Conservation (phyloP, 352 stramenopile genomes). For the Aphanomyces astaci region DNA sequence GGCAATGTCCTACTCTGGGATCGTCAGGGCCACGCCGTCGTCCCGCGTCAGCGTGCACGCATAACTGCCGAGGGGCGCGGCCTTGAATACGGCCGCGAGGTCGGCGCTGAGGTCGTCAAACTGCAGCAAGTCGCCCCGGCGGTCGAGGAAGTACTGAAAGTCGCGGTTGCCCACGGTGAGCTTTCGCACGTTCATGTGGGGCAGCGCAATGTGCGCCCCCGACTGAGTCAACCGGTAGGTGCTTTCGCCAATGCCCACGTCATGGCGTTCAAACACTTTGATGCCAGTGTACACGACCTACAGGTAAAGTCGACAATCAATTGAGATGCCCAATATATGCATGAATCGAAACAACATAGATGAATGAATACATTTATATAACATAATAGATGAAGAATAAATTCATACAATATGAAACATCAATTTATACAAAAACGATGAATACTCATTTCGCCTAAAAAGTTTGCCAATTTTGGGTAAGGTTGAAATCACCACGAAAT, state of each 20-base stretch:
- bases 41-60: constrained; percentile 61
- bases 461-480: too few species aligned
- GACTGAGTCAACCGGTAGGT: constrained; percentile 87
- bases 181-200: constrained; percentile 69
- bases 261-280: constrained; percentile 89
- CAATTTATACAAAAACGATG: too few species aligned
- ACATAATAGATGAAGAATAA: too few species aligned
- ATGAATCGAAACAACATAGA: too few species aligned
- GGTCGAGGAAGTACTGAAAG: constrained; percentile 81
- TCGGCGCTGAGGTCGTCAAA: constrained; percentile 71
- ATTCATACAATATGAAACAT: too few species aligned
- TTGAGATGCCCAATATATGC: too few species aligned
- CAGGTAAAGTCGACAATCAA: too few species aligned
- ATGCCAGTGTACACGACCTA: constrained; percentile 84
- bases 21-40: constrained; percentile 19
- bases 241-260: constrained; percentile 50
- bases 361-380: too few species aligned
- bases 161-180: constrained; percentile 50
- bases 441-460: too few species aligned
- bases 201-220: constrained; percentile 74
- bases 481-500: too few species aligned
- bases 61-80: constrained; percentile 64
- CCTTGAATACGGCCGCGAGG: constrained; percentile 42
- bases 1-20: constrained; percentile 1
- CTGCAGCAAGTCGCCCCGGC: constrained; percentile 69